phyloP scores from a whole-genome alignment of 2,329 filamentous ascomycete genomes.

The Plectosphaerella cucumerina region DNA sequence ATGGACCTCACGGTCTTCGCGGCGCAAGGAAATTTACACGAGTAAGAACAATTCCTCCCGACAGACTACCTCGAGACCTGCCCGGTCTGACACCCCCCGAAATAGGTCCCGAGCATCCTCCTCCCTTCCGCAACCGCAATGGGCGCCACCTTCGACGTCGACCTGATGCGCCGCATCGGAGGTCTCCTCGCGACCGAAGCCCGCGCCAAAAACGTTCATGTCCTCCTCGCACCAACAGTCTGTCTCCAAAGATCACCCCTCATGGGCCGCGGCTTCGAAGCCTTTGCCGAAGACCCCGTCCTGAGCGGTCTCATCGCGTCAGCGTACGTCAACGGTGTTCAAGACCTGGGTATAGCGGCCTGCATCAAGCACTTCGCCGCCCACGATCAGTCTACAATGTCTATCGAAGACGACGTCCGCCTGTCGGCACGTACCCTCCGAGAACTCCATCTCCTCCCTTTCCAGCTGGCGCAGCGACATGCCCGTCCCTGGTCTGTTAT shows the following conservation, averaged over 20 bases:
- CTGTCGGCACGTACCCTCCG: constrained; percentile 52
- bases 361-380: constrained; percentile 56
- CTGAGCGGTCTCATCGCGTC: constrained; percentile 4
- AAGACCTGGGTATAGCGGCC: constrained; percentile 33
- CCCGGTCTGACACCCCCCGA: neutral
- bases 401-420: constrained; percentile 27
- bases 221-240: constrained; percentile 5
- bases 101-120: constrained; percentile 1
- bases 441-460: constrained; percentile 32
- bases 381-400: constrained; percentile 30
- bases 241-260: constrained; percentile 7
- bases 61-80: neutral
- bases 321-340: constrained; percentile 28
- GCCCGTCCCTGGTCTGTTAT: constrained; percentile 29
- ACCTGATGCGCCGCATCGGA: constrained; percentile 34
- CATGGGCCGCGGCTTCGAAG: constrained; percentile 5
- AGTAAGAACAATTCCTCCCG: neutral
- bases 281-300: constrained; percentile 3
- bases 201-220: neutral
- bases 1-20: neutral
- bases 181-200: constrained; percentile 48
- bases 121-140: constrained; percentile 14
- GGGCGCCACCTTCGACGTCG: constrained; percentile 2
- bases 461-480: constrained; percentile 30
- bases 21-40: neutral